Evolutionary conservation across 768 basidiomycete species (phyloP).

Genomic region (Dacryopinax spathularia): DNA sequence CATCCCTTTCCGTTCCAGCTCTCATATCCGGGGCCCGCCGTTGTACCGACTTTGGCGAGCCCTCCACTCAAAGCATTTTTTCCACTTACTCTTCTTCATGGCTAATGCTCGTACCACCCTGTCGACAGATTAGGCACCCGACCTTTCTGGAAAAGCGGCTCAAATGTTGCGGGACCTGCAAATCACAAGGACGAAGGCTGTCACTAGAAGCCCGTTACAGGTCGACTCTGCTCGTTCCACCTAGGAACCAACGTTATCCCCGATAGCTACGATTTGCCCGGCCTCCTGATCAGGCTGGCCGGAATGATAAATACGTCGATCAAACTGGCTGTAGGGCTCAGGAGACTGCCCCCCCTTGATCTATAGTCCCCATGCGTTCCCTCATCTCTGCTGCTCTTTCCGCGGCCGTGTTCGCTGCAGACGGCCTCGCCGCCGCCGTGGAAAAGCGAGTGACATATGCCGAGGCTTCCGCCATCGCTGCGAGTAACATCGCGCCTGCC

Average conservation of each 20-base stretch:
- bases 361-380: neutral
- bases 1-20: neutral
- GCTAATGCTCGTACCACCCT: neutral
- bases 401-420: neutral
- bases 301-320: neutral
- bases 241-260: neutral
- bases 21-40: neutral
- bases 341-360: neutral
- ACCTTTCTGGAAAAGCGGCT: neutral
- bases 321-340: neutral
- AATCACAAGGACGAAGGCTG: neutral
- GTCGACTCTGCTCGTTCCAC: neutral
- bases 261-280: neutral
- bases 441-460: neutral
- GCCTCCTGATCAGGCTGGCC: neutral
- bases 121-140: neutral
- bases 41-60: neutral
- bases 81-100: neutral
- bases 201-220: too few relatives aligned
- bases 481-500: constrained; percentile 1
- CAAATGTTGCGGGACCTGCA: neutral
- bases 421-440: neutral
- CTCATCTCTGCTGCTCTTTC: neutral
- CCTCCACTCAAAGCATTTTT: neutral
- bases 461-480: neutral